Evolutionary conservation across 2,329 filamentous ascomycete genomes (phyloP).

Genomic region (Basipetospora chlamydospora): DNA sequence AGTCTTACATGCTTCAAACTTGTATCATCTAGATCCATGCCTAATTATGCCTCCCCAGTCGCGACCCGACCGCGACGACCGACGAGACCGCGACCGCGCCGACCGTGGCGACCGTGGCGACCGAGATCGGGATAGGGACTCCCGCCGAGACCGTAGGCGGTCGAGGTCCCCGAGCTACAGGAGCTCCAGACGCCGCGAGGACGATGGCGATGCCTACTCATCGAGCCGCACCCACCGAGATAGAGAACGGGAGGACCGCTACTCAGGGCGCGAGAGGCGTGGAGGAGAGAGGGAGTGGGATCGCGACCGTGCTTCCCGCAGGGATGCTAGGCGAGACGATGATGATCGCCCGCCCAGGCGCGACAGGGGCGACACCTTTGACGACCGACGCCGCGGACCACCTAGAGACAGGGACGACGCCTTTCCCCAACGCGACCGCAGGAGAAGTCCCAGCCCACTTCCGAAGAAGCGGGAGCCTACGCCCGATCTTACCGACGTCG

Average conservation of each 20-base stretch:
- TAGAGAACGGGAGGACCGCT: conserved; percentile 84
- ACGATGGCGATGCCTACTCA: conserved; percentile 76
- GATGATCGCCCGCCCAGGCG: conserved; percentile 41
- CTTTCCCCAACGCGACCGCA: conserved; percentile 29
- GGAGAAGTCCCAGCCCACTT: conserved; percentile 57
- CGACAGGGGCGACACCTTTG: conserved; percentile 30
- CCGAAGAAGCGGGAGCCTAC: conserved; percentile 90
- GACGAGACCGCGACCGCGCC: conserved; percentile 21
- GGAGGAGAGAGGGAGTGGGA: conserved; percentile 62
- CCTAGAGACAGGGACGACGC: conserved; percentile 26
- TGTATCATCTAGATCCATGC: too few species aligned
- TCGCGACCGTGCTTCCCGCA: conserved; percentile 49
- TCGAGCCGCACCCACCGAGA: conserved; percentile 87
- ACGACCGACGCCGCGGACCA: conserved; percentile 37
- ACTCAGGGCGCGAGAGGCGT: conserved; percentile 52
- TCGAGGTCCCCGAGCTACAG: conserved; percentile 74
- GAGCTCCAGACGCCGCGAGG: conserved; percentile 55
- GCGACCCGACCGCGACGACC: conserved; percentile 17
- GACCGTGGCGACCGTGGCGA: conserved; percentile 20
- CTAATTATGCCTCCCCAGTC: too few species aligned
- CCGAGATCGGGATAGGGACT: conserved; percentile 20
- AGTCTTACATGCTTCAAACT: conserved; percentile 14
- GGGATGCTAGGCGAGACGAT: conserved; percentile 51
- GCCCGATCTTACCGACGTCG: conserved; percentile 77
- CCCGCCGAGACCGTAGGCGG: conserved; percentile 50